phyloP scores from a whole-genome alignment of 2,329 filamentous ascomycete genomes.

The Dactylellina drechsleri region DNA sequence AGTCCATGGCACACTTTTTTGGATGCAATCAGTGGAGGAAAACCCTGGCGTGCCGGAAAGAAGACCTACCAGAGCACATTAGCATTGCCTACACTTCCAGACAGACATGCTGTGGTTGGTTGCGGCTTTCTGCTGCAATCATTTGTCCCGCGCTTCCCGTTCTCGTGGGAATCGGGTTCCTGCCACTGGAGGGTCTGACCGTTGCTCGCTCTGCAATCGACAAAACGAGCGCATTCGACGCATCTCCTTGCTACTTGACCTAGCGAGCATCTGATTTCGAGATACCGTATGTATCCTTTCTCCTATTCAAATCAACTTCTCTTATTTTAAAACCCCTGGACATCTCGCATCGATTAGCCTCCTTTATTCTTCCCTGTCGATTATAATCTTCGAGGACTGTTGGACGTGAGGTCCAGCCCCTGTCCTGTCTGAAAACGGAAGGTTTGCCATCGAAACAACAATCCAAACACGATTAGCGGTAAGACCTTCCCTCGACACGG shows the following conservation, averaged over 20 bases:
- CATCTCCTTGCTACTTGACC: too few species aligned
- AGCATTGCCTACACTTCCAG: neutral
- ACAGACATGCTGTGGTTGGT: slow-evolving; percentile 20
- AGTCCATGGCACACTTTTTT: slow-evolving; percentile 7
- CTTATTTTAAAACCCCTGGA: neutral
- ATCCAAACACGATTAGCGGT: slow-evolving; percentile 12
- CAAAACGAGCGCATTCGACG: too few species aligned
- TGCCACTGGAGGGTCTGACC: neutral
- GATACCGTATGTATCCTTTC: neutral
- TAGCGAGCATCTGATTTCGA: neutral
- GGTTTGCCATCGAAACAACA: slow-evolving; percentile 33
- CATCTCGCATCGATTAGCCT: neutral
- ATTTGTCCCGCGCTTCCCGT: slow-evolving; percentile 20
- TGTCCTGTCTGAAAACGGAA: slow-evolving; percentile 27
- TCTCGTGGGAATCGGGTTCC: slow-evolving; percentile 1
- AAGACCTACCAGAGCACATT: neutral
- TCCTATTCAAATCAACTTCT: neutral
- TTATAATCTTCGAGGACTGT: slow-evolving; percentile 4
- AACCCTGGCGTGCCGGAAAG: neutral
- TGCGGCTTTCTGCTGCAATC: slow-evolving; percentile 33
- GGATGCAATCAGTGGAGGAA: slow-evolving; percentile 12
- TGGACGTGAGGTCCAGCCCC: slow-evolving; percentile 28
- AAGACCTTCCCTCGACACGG: slow-evolving; percentile 28
- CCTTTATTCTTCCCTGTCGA: neutral
- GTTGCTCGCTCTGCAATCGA: too few species aligned